Conservation (phyloP, 2,329 filamentous ascomycete genomes). For the Xylaria sp. region DNA sequence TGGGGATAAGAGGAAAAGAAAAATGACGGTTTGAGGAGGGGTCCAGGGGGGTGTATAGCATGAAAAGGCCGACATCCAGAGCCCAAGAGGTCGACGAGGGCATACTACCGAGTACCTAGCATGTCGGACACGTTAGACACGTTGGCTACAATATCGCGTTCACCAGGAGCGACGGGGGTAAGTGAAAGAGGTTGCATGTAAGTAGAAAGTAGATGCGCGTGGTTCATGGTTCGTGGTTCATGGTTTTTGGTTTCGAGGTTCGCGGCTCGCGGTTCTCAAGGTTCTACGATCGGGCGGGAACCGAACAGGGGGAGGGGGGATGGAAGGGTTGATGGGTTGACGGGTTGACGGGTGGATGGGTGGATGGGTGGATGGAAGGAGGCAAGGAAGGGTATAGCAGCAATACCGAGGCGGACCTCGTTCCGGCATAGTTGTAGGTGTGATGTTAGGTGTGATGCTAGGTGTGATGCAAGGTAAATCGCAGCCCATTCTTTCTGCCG, state of each 20-base stretch:
- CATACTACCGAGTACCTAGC: too few relatives aligned
- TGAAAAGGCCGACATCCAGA: not conserved
- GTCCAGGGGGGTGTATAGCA: slow-evolving; percentile 11
- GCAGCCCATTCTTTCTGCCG: not conserved
- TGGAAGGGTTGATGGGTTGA: not conserved
- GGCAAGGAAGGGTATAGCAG: not conserved
- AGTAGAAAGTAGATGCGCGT: slow-evolving; percentile 5
- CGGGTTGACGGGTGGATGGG: slow-evolving; percentile 1
- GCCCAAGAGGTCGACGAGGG: slow-evolving; percentile 4
- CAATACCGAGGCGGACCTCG: not conserved
- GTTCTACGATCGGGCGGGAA: slow-evolving; percentile 23
- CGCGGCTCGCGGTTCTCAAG: too few relatives aligned
- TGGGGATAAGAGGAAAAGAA: not conserved
- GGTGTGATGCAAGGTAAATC: slow-evolving; percentile 24
- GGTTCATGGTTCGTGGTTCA: too few relatives aligned
- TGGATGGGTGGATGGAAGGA: slow-evolving; percentile 1
- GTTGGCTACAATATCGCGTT: not conserved
- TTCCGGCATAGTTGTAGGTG: too few relatives aligned
- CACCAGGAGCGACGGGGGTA: not conserved
- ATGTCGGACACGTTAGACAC: not conserved
- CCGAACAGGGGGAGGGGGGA: slow-evolving; percentile 10
- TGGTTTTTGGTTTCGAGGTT: too few relatives aligned
- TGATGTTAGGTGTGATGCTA: not conserved
- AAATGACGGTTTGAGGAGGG: slow-evolving; percentile 17
- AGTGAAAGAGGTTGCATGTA: not conserved